These are phyloP conservation scores for Macadamia tetraphylla DNA, from an alignment of 164 flowering plant genomes.

Conservation along the genomic window DNA sequence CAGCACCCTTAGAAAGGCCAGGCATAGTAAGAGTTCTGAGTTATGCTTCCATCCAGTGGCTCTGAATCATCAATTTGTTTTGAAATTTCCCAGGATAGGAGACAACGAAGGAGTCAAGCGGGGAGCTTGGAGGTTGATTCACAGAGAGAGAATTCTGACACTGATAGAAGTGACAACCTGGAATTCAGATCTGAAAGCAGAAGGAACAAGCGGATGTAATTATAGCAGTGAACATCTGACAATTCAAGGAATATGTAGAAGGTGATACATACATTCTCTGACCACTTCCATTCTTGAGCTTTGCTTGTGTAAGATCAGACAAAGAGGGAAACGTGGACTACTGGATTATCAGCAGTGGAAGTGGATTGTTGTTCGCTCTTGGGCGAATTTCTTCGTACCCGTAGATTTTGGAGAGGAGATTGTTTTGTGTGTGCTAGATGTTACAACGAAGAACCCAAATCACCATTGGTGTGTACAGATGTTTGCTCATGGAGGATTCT, in stretches of 20 bases:
- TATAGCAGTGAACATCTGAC: slow-evolving; percentile 6
- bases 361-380: neutral
- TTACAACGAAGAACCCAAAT: slow-evolving; percentile 6
- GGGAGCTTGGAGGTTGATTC: slow-evolving; percentile 65
- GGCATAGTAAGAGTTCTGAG: neutral
- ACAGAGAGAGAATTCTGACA: slow-evolving; percentile 68
- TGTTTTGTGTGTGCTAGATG: slow-evolving; percentile 11
- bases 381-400: slow-evolving; percentile 3
- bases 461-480: slow-evolving; percentile 19
- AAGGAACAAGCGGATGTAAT: slow-evolving; percentile 23
- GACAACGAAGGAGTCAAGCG: slow-evolving; percentile 58
- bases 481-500: neutral
- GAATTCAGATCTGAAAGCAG: slow-evolving; percentile 52
- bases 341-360: neutral
- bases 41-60: neutral
- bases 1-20: no score
- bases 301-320: neutral
- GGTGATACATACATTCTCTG: slow-evolving; percentile 25
- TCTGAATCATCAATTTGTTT: neutral
- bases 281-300: slow-evolving; percentile 24
- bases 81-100: slow-evolving; percentile 54
- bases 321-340: neutral
- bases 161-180: slow-evolving; percentile 67
- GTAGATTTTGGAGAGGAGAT: slow-evolving; percentile 15
- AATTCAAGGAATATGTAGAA: slow-evolving; percentile 4